Percentiles rank a stretch among this genome's conserved stretches.
phyloP scores from a whole-genome alignment of 805 yeast species.

The Wickerhamiella kurtzmanii region DNA sequence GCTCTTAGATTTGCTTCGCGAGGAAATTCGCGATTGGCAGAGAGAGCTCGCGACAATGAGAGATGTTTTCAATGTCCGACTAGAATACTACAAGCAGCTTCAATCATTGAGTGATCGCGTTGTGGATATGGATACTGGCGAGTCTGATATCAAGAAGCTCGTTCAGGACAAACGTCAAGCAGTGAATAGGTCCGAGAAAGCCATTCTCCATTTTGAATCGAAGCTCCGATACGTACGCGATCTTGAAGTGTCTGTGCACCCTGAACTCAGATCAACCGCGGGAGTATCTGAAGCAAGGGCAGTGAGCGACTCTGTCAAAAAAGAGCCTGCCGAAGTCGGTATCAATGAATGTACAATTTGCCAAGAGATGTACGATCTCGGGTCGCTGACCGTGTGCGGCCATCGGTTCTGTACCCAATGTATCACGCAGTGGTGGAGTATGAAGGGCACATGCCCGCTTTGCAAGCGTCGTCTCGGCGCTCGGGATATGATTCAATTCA shows the following conservation, averaged over 20 bases:
- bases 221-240: slow-evolving; percentile 18
- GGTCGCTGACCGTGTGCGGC: slow-evolving; percentile 80
- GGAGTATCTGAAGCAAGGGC: neutral
- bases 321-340: neutral
- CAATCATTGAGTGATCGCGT: slow-evolving; percentile 82
- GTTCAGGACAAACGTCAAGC: slow-evolving; percentile 18
- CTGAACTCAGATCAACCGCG: neutral
- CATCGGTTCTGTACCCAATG: slow-evolving; percentile 83
- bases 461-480: slow-evolving; percentile 46
- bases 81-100: slow-evolving; percentile 69
- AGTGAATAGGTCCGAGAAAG: slow-evolving; percentile 4
- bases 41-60: slow-evolving; percentile 41
- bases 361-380: slow-evolving; percentile 51
- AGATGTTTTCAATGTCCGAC: slow-evolving; percentile 60
- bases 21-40: slow-evolving; percentile 29
- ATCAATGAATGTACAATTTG: slow-evolving; percentile 55
- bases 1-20: slow-evolving; percentile 26
- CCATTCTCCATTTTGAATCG: slow-evolving; percentile 8
- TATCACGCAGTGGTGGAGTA: slow-evolving; percentile 55
- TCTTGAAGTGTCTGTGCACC: slow-evolving; percentile 8
- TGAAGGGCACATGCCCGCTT: slow-evolving; percentile 56
- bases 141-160: slow-evolving; percentile 17
- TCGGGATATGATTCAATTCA: slow-evolving; percentile 38
- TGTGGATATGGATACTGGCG: slow-evolving; percentile 32
- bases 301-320: neutral